Conservation (phyloP, 2,329 filamentous ascomycete genomes). For the Aureobasidium sp. region DNA sequence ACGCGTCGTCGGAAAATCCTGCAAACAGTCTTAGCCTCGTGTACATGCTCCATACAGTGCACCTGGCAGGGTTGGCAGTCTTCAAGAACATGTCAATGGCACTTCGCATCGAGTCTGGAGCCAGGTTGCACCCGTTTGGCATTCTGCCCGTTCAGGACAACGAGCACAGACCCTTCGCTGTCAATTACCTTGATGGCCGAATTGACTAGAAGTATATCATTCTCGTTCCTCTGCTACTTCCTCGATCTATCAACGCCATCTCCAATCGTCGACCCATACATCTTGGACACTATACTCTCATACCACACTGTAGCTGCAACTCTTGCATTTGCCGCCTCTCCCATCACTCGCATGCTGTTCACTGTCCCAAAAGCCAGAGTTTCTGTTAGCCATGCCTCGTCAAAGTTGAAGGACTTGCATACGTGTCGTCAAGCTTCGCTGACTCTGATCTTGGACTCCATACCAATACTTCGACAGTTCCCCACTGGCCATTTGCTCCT, state of each 20-base stretch:
- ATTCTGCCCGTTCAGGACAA: too few relatives aligned
- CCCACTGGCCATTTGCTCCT: constrained; percentile 69
- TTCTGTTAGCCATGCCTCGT: background rate
- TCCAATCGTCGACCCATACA: constrained; percentile 49
- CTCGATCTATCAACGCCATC: constrained; percentile 57
- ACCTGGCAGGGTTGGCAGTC: background rate
- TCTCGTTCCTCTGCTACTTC: background rate
- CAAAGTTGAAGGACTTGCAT: constrained; percentile 11
- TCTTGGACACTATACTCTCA: constrained; percentile 33
- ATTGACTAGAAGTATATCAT: too few relatives aligned
- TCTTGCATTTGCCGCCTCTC: constrained; percentile 42
- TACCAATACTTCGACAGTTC: constrained; percentile 94
- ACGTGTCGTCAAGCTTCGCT: constrained; percentile 71
- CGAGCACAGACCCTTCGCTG: background rate
- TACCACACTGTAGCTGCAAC: constrained; percentile 40
- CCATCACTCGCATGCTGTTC: constrained; percentile 50
- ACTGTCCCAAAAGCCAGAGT: constrained; percentile 55
- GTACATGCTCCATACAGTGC: background rate
- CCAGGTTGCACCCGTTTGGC: too few relatives aligned
- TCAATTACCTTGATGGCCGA: background rate
- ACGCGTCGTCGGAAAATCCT: background rate
- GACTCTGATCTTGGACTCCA: constrained; percentile 58
- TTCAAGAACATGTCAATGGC: background rate
- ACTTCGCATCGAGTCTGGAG: too few relatives aligned
- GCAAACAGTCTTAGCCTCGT: background rate